phyloP scores from a whole-genome alignment of 2,329 filamentous ascomycete species.

The Harringtonia aguacate region DNA sequence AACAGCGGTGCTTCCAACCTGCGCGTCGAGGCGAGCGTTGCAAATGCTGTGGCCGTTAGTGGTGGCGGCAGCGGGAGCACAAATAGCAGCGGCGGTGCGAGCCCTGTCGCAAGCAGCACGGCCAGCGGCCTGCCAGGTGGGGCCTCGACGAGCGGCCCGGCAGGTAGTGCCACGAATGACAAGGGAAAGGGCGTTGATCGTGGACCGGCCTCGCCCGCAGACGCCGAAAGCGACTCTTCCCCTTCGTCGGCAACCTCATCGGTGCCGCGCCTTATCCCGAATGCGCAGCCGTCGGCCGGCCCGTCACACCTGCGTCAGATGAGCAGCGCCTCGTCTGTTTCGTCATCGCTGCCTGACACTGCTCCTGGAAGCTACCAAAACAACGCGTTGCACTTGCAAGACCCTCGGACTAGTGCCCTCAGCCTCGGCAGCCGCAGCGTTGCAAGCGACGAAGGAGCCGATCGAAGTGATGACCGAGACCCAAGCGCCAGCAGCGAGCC shows the following conservation, averaged over 20 bases:
- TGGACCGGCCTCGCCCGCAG: constrained; percentile 16
- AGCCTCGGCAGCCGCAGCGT: constrained; percentile 37
- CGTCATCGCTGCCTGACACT: constrained; percentile 66
- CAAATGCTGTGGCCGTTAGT: constrained; percentile 26
- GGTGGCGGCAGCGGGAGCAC: background rate
- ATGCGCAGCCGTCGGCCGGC: constrained; percentile 41
- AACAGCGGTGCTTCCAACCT: constrained; percentile 51
- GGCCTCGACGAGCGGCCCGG: constrained; percentile 15
- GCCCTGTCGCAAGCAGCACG: background rate
- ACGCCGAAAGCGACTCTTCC: constrained; percentile 26
- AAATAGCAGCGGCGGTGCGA: constrained; percentile 16
- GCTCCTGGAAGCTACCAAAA: constrained; percentile 39
- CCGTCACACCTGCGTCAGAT: constrained; percentile 70
- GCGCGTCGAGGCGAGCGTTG: constrained; percentile 42
- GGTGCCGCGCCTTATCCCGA: constrained; percentile 32
- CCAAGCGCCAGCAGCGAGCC: constrained; percentile 51
- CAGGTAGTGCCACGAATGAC: background rate
- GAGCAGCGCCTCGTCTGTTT: constrained; percentile 76
- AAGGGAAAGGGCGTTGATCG: constrained; percentile 67
- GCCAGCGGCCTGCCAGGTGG: background rate
- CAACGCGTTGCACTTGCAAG: constrained; percentile 23
- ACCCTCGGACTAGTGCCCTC: constrained; percentile 43
- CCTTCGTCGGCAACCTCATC: constrained; percentile 29
- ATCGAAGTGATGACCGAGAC: constrained; percentile 38
- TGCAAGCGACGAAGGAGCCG: constrained; percentile 27